Conservation (phyloP, 805 yeast genomes). For the Wickerhamiella slavikovae region DNA sequence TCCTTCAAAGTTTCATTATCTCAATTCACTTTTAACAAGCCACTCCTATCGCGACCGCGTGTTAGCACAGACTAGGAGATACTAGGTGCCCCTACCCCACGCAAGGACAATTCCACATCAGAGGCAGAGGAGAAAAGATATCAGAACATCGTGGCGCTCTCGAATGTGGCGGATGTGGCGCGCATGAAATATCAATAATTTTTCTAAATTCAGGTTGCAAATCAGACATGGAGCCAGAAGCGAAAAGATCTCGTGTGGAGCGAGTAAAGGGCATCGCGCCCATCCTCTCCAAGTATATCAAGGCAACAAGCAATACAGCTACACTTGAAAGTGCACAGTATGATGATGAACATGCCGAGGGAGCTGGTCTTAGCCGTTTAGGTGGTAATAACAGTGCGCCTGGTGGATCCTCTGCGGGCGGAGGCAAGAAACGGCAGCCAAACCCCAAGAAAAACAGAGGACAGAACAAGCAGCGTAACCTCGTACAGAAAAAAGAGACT, state of each 20-base stretch:
- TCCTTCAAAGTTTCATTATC: no score
- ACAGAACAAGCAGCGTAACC: slow-evolving; percentile 12
- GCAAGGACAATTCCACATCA: no score
- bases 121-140: no score
- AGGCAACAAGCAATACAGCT: slow-evolving; percentile 1
- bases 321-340: not conserved
- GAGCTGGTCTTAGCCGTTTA: slow-evolving; percentile 9
- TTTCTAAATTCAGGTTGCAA: no score
- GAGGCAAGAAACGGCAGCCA: slow-evolving; percentile 1
- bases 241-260: slow-evolving; percentile 2
- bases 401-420: slow-evolving; percentile 5
- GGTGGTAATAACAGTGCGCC: slow-evolving; percentile 8
- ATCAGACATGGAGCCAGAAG: no score
- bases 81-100: no score
- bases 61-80: no score
- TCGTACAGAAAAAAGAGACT: slow-evolving; percentile 9
- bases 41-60: no score
- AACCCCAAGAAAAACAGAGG: slow-evolving; percentile 9
- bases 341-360: slow-evolving; percentile 5
- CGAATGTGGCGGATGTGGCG: no score
- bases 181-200: no score
- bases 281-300: slow-evolving; percentile 6
- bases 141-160: no score
- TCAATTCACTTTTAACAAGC: no score
- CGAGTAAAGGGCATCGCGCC: slow-evolving; percentile 13